phyloP scores from a whole-genome alignment of 2,329 filamentous ascomycete genomes.

The Arthrinium phaeospermum region DNA sequence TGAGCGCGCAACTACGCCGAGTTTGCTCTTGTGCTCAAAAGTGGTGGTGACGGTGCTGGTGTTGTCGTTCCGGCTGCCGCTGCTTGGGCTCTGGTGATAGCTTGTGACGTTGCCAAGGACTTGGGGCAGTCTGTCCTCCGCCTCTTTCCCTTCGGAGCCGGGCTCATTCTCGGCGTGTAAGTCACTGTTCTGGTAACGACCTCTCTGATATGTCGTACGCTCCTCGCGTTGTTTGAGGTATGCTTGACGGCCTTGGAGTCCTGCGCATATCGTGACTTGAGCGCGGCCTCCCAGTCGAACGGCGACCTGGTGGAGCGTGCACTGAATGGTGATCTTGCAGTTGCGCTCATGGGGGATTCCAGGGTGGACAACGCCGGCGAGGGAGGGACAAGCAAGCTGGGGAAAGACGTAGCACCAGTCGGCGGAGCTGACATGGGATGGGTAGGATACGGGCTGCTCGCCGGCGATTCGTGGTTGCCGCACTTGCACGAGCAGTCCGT shows the following conservation, averaged over 20 bases:
- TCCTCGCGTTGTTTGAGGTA: slow-evolving; percentile 51
- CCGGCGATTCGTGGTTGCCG: slow-evolving; percentile 58
- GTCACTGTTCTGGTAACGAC: slow-evolving; percentile 95
- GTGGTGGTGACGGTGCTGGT: slow-evolving; percentile 5
- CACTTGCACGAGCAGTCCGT: slow-evolving; percentile 64
- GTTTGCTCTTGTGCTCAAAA: slow-evolving; percentile 31
- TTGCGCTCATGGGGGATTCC: slow-evolving; percentile 73
- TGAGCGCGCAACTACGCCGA: slow-evolving; percentile 28
- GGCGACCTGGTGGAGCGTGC: slow-evolving; percentile 70
- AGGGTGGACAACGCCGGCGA: slow-evolving; percentile 72
- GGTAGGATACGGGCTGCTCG: slow-evolving; percentile 58
- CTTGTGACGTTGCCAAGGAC: slow-evolving; percentile 22
- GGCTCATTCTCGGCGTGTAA: slow-evolving; percentile 85
- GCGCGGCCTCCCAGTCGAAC: slow-evolving; percentile 78
- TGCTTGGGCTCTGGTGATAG: slow-evolving; percentile 26
- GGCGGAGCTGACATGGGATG: slow-evolving; percentile 65
- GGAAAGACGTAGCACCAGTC: slow-evolving; percentile 64
- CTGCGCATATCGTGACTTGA: slow-evolving; percentile 70
- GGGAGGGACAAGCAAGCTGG: slow-evolving; percentile 77
- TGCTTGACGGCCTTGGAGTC: slow-evolving; percentile 59
- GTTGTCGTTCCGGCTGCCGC: slow-evolving; percentile 8
- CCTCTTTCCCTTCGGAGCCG: slow-evolving; percentile 89
- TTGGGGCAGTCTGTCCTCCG: slow-evolving; percentile 62
- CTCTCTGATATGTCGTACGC: slow-evolving; percentile 77
- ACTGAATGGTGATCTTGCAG: slow-evolving; percentile 80